Evolutionary conservation across 345 rosid species (phyloP), one percentile per base, ranked within the genome.

Genomic region (Salix brachista): DNA sequence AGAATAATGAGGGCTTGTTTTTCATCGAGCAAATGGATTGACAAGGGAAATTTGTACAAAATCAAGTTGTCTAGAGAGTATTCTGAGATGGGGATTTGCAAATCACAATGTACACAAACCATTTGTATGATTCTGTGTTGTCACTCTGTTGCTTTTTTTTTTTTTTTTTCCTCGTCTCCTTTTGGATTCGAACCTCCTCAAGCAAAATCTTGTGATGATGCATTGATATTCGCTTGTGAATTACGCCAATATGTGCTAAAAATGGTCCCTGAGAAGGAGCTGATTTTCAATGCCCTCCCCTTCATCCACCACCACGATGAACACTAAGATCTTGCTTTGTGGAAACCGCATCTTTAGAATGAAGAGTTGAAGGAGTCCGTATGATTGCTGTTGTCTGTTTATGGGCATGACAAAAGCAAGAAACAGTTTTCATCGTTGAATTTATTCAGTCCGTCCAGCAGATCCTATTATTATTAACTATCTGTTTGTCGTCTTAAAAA

Each of bases 11-110:
- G n/a, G n/a, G n/a, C n/a, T n/a, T 52, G 75, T 60, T 58, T 73
- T 67, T 39, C 64, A 37, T 39, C 37, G 78, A 54, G 79, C 58
- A 73, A 79, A 77, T 61, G 77, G 79, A 77, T 61, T 73, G 32
- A 56, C 73, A 62, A 60, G 65, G 77, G 70, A 46, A 83, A 78
- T 73, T 64, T 86, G 86, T 88, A 86, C 82, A 88, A 77, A 70
- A 68, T 56, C 62, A 23, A 56, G 62, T 9, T 56, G 26, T 56
- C 13, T 25, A 56, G 13, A n/a, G 62, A 9, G 12, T 61, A 8
- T 42, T 61, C 42, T 64, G 69, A 77, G 84, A 67, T 74, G 74
- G 39, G 39, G 46, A 8, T 65, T 80, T 16, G 75, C 30, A 13
- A 8, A 67, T 71, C 32, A 50, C 65, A 34, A 28, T 78, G 86